These are phyloP conservation scores for Trichoderma asperelloides DNA, from an alignment of 495 filamentous ascomycete genomes.

Conservation along the genomic window DNA sequence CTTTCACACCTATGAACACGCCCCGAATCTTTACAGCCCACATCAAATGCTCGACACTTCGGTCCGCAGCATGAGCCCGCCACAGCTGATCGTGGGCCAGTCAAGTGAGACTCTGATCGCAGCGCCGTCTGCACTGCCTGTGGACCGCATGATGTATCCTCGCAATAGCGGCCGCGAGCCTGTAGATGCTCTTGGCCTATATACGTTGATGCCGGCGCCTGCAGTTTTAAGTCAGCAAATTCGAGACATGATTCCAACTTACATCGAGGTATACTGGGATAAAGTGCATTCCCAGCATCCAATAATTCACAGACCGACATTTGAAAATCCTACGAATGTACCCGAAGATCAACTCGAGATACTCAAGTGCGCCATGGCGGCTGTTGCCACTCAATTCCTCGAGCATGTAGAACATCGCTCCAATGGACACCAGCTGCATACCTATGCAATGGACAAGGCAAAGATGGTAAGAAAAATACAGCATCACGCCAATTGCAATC, in stretches of 20 bases:
- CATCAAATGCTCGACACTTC: constrained; percentile 21
- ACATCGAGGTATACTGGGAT: constrained; percentile 38
- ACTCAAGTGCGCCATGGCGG: constrained; percentile 40
- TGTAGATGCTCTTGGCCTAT: constrained; percentile 21
- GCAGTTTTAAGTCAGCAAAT: constrained; percentile 25
- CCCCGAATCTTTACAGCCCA: background rate
- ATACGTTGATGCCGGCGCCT: constrained; percentile 23
- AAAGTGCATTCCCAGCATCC: constrained; percentile 33
- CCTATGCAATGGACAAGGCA: constrained; percentile 36
- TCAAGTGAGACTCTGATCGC: constrained; percentile 30
- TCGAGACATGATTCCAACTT: constrained; percentile 25
- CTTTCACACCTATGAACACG: background rate
- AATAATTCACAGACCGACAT: constrained; percentile 32
- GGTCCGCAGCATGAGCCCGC: constrained; percentile 34
- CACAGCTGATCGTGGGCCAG: constrained; percentile 29
- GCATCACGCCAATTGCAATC: background rate
- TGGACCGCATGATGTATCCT: constrained; percentile 17
- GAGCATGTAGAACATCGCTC: constrained; percentile 34
- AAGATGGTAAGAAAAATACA: constrained; percentile 10
- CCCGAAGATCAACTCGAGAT: constrained; percentile 22
- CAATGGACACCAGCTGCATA: constrained; percentile 35
- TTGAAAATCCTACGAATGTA: constrained; percentile 22
- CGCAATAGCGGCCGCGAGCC: constrained; percentile 20
- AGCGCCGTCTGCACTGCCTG: constrained; percentile 18
- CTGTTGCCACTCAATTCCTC: constrained; percentile 38